phyloP scores from a whole-genome alignment of 306 rosid genomes.

The Purshia tridentata region DNA sequence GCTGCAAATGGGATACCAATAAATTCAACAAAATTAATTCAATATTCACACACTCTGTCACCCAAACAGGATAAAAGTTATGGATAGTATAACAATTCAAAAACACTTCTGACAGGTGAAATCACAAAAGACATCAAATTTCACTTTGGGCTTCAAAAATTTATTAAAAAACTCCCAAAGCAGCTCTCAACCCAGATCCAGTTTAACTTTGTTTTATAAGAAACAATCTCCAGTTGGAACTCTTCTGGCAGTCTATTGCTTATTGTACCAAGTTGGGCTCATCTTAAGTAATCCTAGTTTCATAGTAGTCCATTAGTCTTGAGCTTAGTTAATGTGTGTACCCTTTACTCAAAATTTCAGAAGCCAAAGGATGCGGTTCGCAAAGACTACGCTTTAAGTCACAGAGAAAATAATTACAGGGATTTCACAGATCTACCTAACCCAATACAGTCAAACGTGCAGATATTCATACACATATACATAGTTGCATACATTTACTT shows the following conservation, averaged over 20 bases:
- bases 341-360: constrained; percentile 10
- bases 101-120: constrained; percentile 11
- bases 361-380: constrained; percentile 1
- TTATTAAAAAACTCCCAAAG: constrained; percentile 6
- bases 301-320: background rate
- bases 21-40: background rate
- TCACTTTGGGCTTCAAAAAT: background rate
- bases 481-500: background rate
- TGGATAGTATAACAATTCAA: constrained; percentile 6
- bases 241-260: background rate
- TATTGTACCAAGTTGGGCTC: background rate
- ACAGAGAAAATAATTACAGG: background rate
- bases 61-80: constrained; percentile 2
- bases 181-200: background rate
- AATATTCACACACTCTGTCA: background rate
- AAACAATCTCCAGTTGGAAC: background rate
- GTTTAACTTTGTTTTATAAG: background rate
- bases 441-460: background rate
- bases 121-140: constrained; percentile 5
- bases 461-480: background rate
- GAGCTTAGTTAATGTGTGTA: background rate
- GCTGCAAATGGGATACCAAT: background rate
- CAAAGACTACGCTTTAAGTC: background rate
- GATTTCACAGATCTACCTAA: constrained; percentile 15
- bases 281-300: constrained; percentile 4